phyloP scores from a whole-genome alignment of 2,329 filamentous ascomycete species.

The Aspergillus fumigatus region DNA sequence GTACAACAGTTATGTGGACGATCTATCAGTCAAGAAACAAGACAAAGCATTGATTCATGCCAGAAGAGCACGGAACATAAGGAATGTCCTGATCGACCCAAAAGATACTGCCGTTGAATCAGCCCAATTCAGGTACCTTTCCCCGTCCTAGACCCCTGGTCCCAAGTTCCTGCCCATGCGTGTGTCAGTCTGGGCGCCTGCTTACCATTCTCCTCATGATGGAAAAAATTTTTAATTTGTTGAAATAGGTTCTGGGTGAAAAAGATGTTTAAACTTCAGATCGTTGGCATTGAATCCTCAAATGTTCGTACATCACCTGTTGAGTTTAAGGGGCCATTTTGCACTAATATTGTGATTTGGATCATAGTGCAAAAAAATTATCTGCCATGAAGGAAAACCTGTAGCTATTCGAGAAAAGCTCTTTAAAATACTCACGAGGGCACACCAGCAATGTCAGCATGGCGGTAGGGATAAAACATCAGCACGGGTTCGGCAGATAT shows the following conservation, averaged over 20 bases:
- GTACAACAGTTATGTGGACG: constrained; percentile 43
- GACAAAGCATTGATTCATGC: constrained; percentile 50
- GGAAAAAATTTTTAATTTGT: not conserved
- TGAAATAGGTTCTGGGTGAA: constrained; percentile 48
- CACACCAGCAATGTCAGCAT: constrained; percentile 49
- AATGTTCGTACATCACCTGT: constrained; percentile 30
- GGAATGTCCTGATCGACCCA: constrained; percentile 44
- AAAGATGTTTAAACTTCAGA: constrained; percentile 49
- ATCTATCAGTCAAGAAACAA: constrained; percentile 48
- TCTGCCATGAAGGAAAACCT: constrained; percentile 50
- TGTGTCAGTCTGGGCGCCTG: not conserved
- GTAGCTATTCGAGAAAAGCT: constrained; percentile 50
- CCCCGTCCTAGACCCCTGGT: not conserved
- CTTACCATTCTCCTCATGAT: not conserved
- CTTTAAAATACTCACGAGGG: constrained; percentile 48
- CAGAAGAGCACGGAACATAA: constrained; percentile 45
- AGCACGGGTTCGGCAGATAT: constrained; percentile 46
- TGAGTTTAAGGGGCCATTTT: not conserved
- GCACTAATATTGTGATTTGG: constrained; percentile 1
- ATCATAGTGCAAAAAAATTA: constrained; percentile 37
- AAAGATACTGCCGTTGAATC: constrained; percentile 49
- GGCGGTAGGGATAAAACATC: constrained; percentile 51
- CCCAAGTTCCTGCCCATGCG: not conserved
- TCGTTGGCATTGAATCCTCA: constrained; percentile 33
- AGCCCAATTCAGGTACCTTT: constrained; percentile 46